Conservation (phyloP, 2,329 filamentous ascomycete species). For the Epichloe hybrida region DNA sequence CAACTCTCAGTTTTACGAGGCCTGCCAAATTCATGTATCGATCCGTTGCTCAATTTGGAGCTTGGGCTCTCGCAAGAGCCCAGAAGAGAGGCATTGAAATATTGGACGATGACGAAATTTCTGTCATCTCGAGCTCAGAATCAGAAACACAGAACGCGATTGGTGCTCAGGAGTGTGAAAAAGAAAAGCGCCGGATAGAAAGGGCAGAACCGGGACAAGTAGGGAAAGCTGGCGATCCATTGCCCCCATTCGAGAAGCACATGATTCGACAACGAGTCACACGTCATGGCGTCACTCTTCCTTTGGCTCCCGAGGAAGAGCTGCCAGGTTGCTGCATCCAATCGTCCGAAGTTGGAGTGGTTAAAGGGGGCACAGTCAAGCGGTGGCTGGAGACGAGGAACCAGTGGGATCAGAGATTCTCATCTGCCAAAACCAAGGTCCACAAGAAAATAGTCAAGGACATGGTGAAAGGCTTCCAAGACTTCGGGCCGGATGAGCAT, state of each 20-base stretch:
- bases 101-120: constrained; percentile 62
- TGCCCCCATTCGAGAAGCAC: constrained; percentile 66
- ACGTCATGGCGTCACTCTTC: constrained; percentile 59
- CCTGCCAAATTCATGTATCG: constrained; percentile 95
- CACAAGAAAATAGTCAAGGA: constrained; percentile 64
- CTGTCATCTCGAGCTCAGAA: constrained; percentile 52
- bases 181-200: constrained; percentile 9
- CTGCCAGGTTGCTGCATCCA: constrained; percentile 53
- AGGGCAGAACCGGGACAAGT: constrained; percentile 31
- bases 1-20: constrained; percentile 89
- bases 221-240: constrained; percentile 73
- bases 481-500: constrained; percentile 55
- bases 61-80: constrained; percentile 75
- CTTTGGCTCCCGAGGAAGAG: constrained; percentile 49
- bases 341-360: constrained; percentile 55
- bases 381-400: constrained; percentile 71
- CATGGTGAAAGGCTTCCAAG: constrained; percentile 55
- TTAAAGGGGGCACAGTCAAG: constrained; percentile 62
- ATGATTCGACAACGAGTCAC: constrained; percentile 90
- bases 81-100: constrained; percentile 74
- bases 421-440: constrained; percentile 53
- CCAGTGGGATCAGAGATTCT: constrained; percentile 61
- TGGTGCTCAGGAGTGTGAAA: constrained; percentile 10
- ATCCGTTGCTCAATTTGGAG: constrained; percentile 81
- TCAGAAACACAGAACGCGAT: constrained; percentile 18